Evolutionary conservation across 2,329 filamentous ascomycete genomes (phyloP).

Genomic region (Emmonsiellopsis sp.): DNA sequence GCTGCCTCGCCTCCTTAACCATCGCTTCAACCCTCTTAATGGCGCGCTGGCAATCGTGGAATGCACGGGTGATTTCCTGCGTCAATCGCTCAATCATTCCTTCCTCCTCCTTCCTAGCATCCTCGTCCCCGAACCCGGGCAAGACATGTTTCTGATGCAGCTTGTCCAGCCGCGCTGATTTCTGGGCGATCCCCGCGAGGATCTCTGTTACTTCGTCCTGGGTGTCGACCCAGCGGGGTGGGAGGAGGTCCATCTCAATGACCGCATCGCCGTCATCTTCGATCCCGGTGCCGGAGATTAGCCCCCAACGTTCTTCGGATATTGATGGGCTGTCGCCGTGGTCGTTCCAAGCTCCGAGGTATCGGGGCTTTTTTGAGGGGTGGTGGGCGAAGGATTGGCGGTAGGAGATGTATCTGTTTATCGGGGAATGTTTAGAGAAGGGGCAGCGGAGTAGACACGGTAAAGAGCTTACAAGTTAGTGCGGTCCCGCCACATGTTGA

Average conservation of each 20-base stretch:
- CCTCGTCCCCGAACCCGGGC: constrained; percentile 93
- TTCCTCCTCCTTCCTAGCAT: constrained; percentile 78
- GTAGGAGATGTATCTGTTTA: constrained; percentile 85
- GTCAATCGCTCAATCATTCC: constrained; percentile 83
- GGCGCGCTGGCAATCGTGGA: constrained; percentile 80
- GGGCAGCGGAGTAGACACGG: constrained; percentile 6
- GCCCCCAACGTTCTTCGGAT: constrained; percentile 64
- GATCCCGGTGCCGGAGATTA: constrained; percentile 67
- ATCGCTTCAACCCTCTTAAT: constrained; percentile 84
- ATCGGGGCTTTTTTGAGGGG: constrained; percentile 73
- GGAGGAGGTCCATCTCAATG: constrained; percentile 96
- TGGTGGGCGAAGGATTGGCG: constrained; percentile 97
- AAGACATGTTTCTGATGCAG: constrained; percentile 95
- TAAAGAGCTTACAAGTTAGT: constrained; percentile 73
- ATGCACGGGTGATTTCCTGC: constrained; percentile 77
- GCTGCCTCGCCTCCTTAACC: constrained; percentile 68
- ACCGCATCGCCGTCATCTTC: constrained; percentile 74
- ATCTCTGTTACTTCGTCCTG: constrained; percentile 87
- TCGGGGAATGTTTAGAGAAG: constrained; percentile 12
- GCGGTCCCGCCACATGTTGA: constrained; percentile 93
- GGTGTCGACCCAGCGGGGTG: constrained; percentile 90
- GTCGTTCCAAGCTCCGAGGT: constrained; percentile 50
- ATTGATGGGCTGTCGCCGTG: constrained; percentile 52
- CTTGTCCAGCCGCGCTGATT: constrained; percentile 78
- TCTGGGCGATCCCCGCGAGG: constrained; percentile 68